Conservation (phyloP, 306 rosid species). For the Vigna angularis region DNA sequence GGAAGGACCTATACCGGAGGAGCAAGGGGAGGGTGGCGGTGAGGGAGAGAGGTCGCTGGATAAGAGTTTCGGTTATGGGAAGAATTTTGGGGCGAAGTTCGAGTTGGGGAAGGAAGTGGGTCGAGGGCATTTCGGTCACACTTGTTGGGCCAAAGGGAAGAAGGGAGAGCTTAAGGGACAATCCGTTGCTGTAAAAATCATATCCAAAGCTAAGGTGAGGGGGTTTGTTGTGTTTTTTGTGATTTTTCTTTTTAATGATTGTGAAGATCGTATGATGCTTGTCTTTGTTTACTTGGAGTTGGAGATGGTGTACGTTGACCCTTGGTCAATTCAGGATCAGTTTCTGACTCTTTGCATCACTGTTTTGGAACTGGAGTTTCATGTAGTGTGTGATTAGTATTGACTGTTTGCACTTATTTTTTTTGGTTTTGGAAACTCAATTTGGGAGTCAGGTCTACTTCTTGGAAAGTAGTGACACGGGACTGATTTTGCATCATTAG, state of each 20-base stretch:
- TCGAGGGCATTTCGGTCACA: slow-evolving; percentile 98
- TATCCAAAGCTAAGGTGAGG: slow-evolving; percentile 87
- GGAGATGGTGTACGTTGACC: slow-evolving; percentile 42
- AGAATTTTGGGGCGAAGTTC: slow-evolving; percentile 81
- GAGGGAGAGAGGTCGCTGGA: slow-evolving; percentile 75
- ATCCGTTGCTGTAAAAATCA: slow-evolving; percentile 93
- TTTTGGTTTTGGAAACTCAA: slow-evolving; percentile 29
- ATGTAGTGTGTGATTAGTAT: slow-evolving; percentile 16
- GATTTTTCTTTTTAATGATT: slow-evolving; percentile 5
- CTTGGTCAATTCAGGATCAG: slow-evolving; percentile 46
- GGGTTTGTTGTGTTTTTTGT: neutral
- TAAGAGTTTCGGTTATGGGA: slow-evolving; percentile 86
- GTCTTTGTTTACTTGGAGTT: slow-evolving; percentile 24
- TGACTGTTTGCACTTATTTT: neutral
- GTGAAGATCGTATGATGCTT: slow-evolving; percentile 28
- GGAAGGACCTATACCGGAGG: slow-evolving; percentile 91
- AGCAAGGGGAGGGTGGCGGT: slow-evolving; percentile 58
- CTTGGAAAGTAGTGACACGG: slow-evolving; percentile 1
- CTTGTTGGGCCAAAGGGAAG: slow-evolving; percentile 89
- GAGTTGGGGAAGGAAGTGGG: slow-evolving; percentile 95
- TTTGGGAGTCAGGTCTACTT: slow-evolving; percentile 24
- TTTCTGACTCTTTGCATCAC: slow-evolving; percentile 13
- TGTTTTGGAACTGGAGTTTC: slow-evolving; percentile 35
- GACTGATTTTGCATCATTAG: slow-evolving; percentile 20
- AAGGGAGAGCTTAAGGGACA: slow-evolving; percentile 90